phyloP scores from a whole-genome alignment of 768 basidiomycete genomes.

The Lactifluus echinatus region DNA sequence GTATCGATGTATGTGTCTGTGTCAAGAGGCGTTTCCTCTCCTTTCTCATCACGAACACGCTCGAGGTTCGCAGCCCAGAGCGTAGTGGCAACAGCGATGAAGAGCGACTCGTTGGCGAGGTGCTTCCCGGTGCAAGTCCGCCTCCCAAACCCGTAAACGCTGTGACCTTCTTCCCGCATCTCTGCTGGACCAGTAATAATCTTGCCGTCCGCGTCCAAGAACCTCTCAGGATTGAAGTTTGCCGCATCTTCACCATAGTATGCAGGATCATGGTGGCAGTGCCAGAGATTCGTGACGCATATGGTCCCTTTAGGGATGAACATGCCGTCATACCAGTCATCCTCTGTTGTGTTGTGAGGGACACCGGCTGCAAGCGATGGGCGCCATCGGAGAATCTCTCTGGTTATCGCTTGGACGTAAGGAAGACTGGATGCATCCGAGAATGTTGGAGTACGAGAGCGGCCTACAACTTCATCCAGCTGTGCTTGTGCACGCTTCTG shows the following conservation, averaged over 20 bases:
- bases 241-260: constrained; percentile 13
- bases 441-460: background rate
- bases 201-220: constrained; percentile 8
- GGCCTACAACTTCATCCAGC: constrained; percentile 1
- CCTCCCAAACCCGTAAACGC: constrained; percentile 14
- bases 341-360: constrained; percentile 16
- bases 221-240: constrained; percentile 19
- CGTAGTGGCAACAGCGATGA: constrained; percentile 17
- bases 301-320: constrained; percentile 31
- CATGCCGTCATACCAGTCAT: constrained; percentile 24
- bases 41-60: constrained; percentile 2
- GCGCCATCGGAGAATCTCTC: constrained; percentile 6
- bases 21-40: constrained; percentile 1
- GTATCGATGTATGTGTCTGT: background rate
- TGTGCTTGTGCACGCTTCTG: constrained; percentile 10
- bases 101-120: constrained; percentile 18
- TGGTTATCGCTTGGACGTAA: constrained; percentile 6
- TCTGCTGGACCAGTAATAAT: constrained; percentile 1
- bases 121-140: constrained; percentile 19
- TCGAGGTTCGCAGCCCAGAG: constrained; percentile 19
- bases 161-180: constrained; percentile 11
- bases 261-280: background rate
- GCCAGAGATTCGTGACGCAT: constrained; percentile 24
- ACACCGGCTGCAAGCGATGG: background rate
- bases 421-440: background rate